Percentiles rank a stretch among this genome's conserved stretches.
These are phyloP conservation scores for Starmerella sp. DNA, from an alignment of 805 yeast genomes.

Conservation along the genomic window DNA sequence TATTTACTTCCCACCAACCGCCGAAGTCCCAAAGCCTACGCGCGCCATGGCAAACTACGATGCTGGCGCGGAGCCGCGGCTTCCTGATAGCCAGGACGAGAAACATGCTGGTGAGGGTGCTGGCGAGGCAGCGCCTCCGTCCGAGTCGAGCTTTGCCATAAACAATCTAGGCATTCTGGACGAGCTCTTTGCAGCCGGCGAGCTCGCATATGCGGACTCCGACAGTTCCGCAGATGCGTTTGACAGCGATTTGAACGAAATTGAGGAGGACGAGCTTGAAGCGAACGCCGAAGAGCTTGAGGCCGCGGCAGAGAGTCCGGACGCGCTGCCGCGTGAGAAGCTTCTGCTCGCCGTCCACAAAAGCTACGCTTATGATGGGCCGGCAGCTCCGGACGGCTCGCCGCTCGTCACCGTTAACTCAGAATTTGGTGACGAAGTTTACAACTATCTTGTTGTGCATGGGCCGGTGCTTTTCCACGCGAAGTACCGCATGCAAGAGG, in stretches of 20 bases:
- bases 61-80: neutral
- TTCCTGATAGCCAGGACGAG: neutral
- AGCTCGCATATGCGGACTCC: neutral
- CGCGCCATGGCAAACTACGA: neutral
- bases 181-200: slow-evolving; percentile 8
- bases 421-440: slow-evolving; percentile 37
- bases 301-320: slow-evolving; percentile 16
- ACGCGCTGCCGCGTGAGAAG: slow-evolving; percentile 11
- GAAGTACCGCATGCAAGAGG: slow-evolving; percentile 47
- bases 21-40: neutral
- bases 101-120: neutral
- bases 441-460: slow-evolving; percentile 43
- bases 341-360: slow-evolving; percentile 23
- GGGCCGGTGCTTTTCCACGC: slow-evolving; percentile 55
- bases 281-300: slow-evolving; percentile 7
- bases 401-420: slow-evolving; percentile 27
- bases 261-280: slow-evolving; percentile 28
- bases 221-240: neutral
- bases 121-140: neutral
- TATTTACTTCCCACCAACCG: neutral
- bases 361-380: slow-evolving; percentile 17
- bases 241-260: slow-evolving; percentile 52
- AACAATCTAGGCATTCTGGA: neutral
- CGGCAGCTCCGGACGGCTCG: slow-evolving; percentile 10
- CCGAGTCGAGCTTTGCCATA: neutral